Conservation (phyloP, 1,284 basidiomycete species). For the Fomitopsis betulina region DNA sequence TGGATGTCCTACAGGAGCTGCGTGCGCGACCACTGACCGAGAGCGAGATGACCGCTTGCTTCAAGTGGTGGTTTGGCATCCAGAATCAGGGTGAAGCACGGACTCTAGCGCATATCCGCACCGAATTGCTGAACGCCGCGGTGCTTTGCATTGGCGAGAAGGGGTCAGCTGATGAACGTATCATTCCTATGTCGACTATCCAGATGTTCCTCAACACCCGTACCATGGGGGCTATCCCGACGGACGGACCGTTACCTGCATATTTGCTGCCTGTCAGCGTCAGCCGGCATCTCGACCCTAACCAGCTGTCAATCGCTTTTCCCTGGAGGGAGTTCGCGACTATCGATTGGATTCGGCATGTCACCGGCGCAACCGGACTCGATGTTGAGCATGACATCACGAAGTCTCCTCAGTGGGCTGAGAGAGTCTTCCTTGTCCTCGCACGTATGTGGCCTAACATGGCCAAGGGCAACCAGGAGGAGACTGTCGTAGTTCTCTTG, state of each 20-base stretch:
- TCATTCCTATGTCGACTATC: slow-evolving; percentile 69
- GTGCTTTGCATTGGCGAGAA: slow-evolving; percentile 47
- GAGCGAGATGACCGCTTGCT: slow-evolving; percentile 75
- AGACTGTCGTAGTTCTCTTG: slow-evolving; percentile 56
- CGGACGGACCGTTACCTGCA: slow-evolving; percentile 79
- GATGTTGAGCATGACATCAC: slow-evolving; percentile 64
- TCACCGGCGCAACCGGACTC: slow-evolving; percentile 49
- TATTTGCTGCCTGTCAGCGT: slow-evolving; percentile 73
- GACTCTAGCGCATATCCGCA: slow-evolving; percentile 45
- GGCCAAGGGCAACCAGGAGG: slow-evolving; percentile 51
- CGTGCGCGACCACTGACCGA: slow-evolving; percentile 68
- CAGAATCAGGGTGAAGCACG: slow-evolving; percentile 44
- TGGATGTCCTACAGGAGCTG: slow-evolving; percentile 85
- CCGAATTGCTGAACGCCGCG: slow-evolving; percentile 66
- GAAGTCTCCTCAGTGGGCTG: slow-evolving; percentile 73
- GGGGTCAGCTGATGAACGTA: slow-evolving; percentile 39
- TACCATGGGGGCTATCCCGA: slow-evolving; percentile 61
- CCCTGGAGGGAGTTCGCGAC: slow-evolving; percentile 82
- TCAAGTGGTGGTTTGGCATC: slow-evolving; percentile 86
- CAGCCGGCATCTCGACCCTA: slow-evolving; percentile 59
- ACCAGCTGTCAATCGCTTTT: slow-evolving; percentile 58
- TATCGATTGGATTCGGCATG: slow-evolving; percentile 71
- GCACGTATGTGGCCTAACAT: slow-evolving; percentile 77
- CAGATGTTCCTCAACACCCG: slow-evolving; percentile 74
- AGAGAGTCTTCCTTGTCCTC: slow-evolving; percentile 73